A percentile compares a stretch with the other conserved stretches of the same genome.
These are phyloP conservation scores for Podila verticillata DNA, from an alignment of 192 early-diverging fungal species.

Conservation along the genomic window DNA sequence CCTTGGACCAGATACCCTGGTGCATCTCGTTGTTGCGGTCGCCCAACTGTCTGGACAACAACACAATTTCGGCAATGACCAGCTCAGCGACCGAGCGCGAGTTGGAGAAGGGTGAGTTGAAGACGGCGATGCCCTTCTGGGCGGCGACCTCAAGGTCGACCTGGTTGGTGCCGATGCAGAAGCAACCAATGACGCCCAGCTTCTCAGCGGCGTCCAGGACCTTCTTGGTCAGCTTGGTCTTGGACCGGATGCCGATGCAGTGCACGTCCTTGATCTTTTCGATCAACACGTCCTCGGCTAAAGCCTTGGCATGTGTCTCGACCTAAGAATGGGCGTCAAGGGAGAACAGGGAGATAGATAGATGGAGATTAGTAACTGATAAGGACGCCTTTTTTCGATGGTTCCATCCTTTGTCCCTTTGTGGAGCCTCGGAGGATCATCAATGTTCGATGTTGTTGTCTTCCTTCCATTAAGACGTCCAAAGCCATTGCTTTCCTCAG, in stretches of 20 bases:
- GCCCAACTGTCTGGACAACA: conserved; percentile 89
- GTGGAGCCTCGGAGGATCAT: too few species aligned
- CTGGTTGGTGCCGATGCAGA: conserved; percentile 61
- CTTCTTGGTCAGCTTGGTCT: conserved; percentile 93
- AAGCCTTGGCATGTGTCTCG: conserved; percentile 88
- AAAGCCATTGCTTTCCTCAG: too few species aligned
- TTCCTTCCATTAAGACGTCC: too few species aligned
- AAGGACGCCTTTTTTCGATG: background rate
- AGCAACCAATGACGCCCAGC: conserved; percentile 55
- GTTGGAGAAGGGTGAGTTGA: conserved; percentile 99
- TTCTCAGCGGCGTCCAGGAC: conserved; percentile 92
- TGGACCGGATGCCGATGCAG: conserved; percentile 94
- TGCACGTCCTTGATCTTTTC: conserved; percentile 96
- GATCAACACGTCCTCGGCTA: conserved; percentile 86
- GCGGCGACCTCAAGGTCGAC: conserved; percentile 93
- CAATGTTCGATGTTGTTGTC: too few species aligned
- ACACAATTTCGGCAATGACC: conserved; percentile 93
- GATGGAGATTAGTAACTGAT: background rate
- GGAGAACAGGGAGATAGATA: background rate
- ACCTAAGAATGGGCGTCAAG: conserved; percentile 63
- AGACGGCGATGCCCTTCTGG: conserved; percentile 90
- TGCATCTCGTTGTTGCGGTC: conserved; percentile 97
- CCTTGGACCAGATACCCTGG: conserved; percentile 92
- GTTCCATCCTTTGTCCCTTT: too few species aligned
- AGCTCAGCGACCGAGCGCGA: conserved; percentile 95